Percentiles rank a stretch among this genome's conserved stretches.
These are phyloP conservation scores for Infundibulicybe gibba DNA, from an alignment of 768 basidiomycete genomes.

Conservation along the genomic window DNA sequence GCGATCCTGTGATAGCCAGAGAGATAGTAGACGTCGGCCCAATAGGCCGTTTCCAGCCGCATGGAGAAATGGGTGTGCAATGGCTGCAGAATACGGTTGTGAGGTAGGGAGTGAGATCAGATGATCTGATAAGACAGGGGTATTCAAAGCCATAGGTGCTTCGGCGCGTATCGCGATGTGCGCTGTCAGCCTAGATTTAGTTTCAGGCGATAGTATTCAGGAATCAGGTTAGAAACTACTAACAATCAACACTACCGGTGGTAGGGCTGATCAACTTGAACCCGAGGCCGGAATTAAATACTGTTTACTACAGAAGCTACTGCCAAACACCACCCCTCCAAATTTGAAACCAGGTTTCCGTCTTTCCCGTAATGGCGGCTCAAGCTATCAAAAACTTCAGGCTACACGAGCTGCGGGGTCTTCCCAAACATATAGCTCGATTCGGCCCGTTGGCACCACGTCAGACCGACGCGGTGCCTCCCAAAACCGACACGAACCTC, in stretches of 20 bases:
- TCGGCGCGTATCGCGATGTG: no score
- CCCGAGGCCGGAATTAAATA: no score
- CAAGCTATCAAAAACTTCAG: slow-evolving; percentile 42
- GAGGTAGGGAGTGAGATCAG: slow-evolving; percentile 31
- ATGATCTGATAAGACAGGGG: slow-evolving; percentile 23
- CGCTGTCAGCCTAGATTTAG: no score
- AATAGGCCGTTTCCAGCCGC: slow-evolving; percentile 53
- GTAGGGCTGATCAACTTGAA: no score
- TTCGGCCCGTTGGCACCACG: slow-evolving; percentile 33
- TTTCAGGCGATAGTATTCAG: no score
- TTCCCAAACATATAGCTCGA: slow-evolving; percentile 28
- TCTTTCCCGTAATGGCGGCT: slow-evolving; percentile 7
- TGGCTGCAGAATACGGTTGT: slow-evolving; percentile 43
- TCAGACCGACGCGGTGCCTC: slow-evolving; percentile 6
- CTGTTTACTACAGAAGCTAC: not conserved
- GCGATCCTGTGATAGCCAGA: slow-evolving; percentile 72
- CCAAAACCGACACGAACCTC: slow-evolving; percentile 11
- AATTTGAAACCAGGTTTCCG: not conserved
- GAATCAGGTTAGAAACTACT: no score
- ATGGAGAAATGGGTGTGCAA: slow-evolving; percentile 54
- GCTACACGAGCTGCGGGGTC: slow-evolving; percentile 36
- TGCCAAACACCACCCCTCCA: not conserved
- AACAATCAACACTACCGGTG: no score
- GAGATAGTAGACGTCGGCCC: slow-evolving; percentile 39
- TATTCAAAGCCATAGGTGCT: no score